Evolutionary conservation across 805 yeast species (phyloP).

Genomic region (Myxozyma lipomycoides): DNA sequence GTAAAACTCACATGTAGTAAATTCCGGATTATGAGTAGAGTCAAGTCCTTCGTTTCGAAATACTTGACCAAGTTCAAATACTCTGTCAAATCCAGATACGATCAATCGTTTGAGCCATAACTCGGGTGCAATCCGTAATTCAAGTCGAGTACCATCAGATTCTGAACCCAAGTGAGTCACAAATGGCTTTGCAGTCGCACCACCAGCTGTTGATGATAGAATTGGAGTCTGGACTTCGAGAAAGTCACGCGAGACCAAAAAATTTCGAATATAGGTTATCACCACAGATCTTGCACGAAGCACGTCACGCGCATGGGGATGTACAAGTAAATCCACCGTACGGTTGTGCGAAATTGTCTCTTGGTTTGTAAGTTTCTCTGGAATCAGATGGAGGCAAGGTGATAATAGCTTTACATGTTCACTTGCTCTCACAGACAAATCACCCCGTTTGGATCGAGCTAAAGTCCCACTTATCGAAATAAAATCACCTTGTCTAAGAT

Average conservation of each 20-base stretch:
- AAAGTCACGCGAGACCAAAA: slow-evolving; percentile 53
- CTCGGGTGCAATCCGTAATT: slow-evolving; percentile 89
- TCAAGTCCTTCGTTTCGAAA: slow-evolving; percentile 94
- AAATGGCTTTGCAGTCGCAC: slow-evolving; percentile 93
- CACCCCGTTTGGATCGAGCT: slow-evolving; percentile 72
- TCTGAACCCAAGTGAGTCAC: slow-evolving; percentile 42
- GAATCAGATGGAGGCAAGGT: slow-evolving; percentile 68
- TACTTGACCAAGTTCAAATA: slow-evolving; percentile 79
- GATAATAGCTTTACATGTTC: slow-evolving; percentile 52
- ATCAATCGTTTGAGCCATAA: slow-evolving; percentile 84
- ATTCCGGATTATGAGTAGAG: slow-evolving; percentile 90
- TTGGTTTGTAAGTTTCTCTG: slow-evolving; percentile 56
- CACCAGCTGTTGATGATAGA: slow-evolving; percentile 62
- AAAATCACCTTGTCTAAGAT: slow-evolving; percentile 67
- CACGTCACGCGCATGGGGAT: slow-evolving; percentile 47
- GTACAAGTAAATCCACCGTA: slow-evolving; percentile 69
- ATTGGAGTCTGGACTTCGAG: slow-evolving; percentile 89
- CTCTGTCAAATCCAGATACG: slow-evolving; percentile 78
- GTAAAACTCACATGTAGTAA: slow-evolving; percentile 85
- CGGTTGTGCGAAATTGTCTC: slow-evolving; percentile 61
- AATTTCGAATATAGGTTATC: slow-evolving; percentile 53
- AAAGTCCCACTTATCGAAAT: slow-evolving; percentile 66
- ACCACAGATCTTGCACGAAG: slow-evolving; percentile 54
- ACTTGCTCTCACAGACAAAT: slow-evolving; percentile 62
- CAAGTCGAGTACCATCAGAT: slow-evolving; percentile 39